Evolutionary conservation across 768 basidiomycete genomes (phyloP).

Genomic region (Kondoa subrosea): DNA sequence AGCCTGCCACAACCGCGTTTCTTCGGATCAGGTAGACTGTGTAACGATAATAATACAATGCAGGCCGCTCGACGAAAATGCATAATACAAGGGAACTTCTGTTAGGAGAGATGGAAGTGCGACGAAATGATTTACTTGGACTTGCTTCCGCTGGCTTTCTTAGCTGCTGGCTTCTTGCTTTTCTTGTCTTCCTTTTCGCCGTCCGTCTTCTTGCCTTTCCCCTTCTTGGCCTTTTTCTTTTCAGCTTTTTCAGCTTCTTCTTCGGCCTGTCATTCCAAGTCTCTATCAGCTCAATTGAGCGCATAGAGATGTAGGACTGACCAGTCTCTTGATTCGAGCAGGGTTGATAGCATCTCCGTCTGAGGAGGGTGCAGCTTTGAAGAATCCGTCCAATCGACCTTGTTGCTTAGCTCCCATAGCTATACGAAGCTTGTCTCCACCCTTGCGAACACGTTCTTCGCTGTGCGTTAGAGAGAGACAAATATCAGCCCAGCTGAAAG

Average conservation of each 20-base stretch:
- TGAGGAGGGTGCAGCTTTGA: slow-evolving; percentile 38
- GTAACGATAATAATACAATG: neutral
- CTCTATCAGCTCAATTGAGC: neutral
- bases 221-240: slow-evolving; percentile 1
- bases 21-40: too few species aligned
- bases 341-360: slow-evolving; percentile 1
- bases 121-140: slow-evolving; percentile 7
- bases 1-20: too few species aligned
- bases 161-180: slow-evolving; percentile 28
- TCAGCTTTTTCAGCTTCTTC: slow-evolving; percentile 10
- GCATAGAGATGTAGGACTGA: neutral
- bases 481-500: neutral
- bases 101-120: neutral
- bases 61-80: neutral
- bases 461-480: slow-evolving; percentile 36
- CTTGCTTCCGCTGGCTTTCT: slow-evolving; percentile 15
- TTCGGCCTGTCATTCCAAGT: slow-evolving; percentile 4
- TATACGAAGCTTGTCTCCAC: slow-evolving; percentile 80
- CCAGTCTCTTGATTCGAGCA: slow-evolving; percentile 18
- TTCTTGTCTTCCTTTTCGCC: slow-evolving; percentile 32
- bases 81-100: neutral
- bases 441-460: slow-evolving; percentile 89
- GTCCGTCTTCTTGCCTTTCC: slow-evolving; percentile 20
- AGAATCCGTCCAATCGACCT: slow-evolving; percentile 89
- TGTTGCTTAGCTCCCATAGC: slow-evolving; percentile 81